Conservation (phyloP, 306 rosid genomes). For the Cicer judaicum region DNA sequence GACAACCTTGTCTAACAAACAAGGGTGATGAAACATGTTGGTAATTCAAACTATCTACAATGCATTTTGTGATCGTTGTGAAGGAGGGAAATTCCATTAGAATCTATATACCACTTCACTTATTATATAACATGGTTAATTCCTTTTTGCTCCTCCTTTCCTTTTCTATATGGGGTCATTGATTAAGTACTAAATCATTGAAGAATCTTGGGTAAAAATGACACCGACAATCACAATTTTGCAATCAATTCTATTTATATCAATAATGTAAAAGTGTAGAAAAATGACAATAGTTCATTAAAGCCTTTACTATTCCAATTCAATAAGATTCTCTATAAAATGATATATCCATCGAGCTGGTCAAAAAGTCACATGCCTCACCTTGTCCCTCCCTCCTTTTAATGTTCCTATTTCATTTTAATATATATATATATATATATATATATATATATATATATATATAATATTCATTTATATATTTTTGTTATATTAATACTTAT, state of each 20-base stretch:
- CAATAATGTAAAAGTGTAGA: not conserved
- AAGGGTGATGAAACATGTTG: conserved; percentile 29
- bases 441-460: too few relatives aligned
- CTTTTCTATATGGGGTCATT: not conserved
- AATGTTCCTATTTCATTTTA: too few relatives aligned
- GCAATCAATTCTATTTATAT: not conserved
- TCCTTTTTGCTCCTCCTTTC: conserved; percentile 14
- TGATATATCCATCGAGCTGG: not conserved
- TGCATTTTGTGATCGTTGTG: not conserved
- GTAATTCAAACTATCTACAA: not conserved
- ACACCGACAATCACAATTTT: not conserved
- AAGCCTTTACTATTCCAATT: not conserved
- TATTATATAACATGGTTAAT: not conserved
- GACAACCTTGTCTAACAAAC: conserved; percentile 29
- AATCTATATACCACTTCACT: not conserved
- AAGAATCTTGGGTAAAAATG: not conserved
- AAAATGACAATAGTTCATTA: not conserved
- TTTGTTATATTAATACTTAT: too few relatives aligned
- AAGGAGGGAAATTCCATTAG: not conserved
- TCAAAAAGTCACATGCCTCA: too few relatives aligned
- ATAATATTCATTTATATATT: too few relatives aligned
- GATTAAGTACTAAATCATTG: not conserved
- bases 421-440: too few relatives aligned
- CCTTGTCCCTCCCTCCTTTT: too few relatives aligned
- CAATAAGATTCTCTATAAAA: not conserved